These are phyloP conservation scores for Collybia mongolica DNA, from an alignment of 768 basidiomycete genomes.

Conservation along the genomic window DNA sequence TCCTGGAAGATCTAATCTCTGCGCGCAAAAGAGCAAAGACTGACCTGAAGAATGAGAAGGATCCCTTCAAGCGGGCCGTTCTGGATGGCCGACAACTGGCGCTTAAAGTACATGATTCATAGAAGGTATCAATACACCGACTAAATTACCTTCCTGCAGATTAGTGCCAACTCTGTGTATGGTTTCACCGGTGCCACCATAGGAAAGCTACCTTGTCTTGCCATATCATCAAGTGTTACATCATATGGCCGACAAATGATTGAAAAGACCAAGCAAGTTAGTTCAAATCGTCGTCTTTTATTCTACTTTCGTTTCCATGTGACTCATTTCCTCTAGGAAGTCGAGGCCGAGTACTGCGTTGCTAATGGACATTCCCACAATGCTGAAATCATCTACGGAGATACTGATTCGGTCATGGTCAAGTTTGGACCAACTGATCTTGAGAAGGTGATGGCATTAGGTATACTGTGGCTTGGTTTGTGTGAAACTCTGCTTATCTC, in stretches of 20 bases:
- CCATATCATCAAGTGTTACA: conserved; percentile 94
- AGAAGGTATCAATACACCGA: background rate
- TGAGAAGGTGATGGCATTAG: conserved; percentile 84
- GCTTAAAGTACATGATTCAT: conserved; percentile 63
- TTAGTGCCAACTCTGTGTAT: conserved; percentile 98
- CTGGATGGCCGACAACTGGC: conserved; percentile 97
- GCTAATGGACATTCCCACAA: conserved; percentile 85
- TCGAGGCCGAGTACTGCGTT: conserved; percentile 83
- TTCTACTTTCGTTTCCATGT: background rate
- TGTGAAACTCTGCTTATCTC: background rate
- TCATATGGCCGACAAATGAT: conserved; percentile 99
- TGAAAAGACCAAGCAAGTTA: conserved; percentile 87
- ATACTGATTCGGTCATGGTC: conserved; percentile 99
- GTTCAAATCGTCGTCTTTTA: conserved; percentile 11
- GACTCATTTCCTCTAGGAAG: conserved; percentile 51
- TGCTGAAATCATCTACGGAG: conserved; percentile 96
- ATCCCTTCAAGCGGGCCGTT: conserved; percentile 96
- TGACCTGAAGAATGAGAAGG: conserved; percentile 94
- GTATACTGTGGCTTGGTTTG: conserved; percentile 33
- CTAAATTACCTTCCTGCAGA: conserved; percentile 42
- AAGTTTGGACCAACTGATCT: conserved; percentile 92
- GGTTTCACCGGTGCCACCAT: conserved; percentile 98
- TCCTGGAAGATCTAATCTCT: conserved; percentile 90
- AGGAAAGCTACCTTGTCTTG: conserved; percentile 92
- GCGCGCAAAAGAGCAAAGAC: conserved; percentile 95